A percentile compares a stretch with the other conserved stretches of the same genome.
Conservation (phyloP, 805 yeast species). For the Pichia eremophila region DNA sequence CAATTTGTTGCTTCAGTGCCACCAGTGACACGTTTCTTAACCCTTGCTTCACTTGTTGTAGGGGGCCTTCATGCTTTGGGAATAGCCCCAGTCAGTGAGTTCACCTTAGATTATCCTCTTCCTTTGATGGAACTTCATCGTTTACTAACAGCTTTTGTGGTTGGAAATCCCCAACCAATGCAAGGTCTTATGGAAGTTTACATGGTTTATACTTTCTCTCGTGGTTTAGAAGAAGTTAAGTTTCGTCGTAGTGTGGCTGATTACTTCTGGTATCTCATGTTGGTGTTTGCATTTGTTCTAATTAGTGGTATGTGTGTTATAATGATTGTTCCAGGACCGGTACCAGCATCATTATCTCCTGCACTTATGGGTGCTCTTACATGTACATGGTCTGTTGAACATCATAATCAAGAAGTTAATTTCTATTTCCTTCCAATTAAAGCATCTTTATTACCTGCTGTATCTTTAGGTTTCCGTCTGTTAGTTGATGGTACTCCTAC, state of each 20-base stretch:
- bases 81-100: slow-evolving; percentile 15
- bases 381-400: slow-evolving; percentile 52
- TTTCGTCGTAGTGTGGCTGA: slow-evolving; percentile 42
- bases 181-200: slow-evolving; percentile 43
- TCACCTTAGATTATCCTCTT: slow-evolving; percentile 24
- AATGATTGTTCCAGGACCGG: slow-evolving; percentile 13
- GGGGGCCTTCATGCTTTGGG: slow-evolving; percentile 32
- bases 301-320: slow-evolving; percentile 20
- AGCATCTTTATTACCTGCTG: slow-evolving; percentile 45
- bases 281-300: slow-evolving; percentile 40
- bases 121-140: slow-evolving; percentile 36
- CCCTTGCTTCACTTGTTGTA: slow-evolving; percentile 37
- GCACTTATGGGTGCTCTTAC: slow-evolving; percentile 47
- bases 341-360: slow-evolving; percentile 21
- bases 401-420: slow-evolving; percentile 42
- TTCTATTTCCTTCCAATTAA: slow-evolving; percentile 45
- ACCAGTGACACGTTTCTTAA: slow-evolving; percentile 51
- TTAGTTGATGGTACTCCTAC: slow-evolving; percentile 35
- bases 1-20: slow-evolving; percentile 40
- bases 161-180: slow-evolving; percentile 33
- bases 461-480: slow-evolving; percentile 33
- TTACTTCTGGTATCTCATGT: slow-evolving; percentile 43
- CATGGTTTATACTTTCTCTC: slow-evolving; percentile 47
- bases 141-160: slow-evolving; percentile 40
- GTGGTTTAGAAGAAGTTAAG: slow-evolving; percentile 45